A percentile compares a stretch with the other conserved stretches of the same genome.
Evolutionary conservation across 495 filamentous ascomycete genomes (phyloP).

Genomic region (Letharia lupina): DNA sequence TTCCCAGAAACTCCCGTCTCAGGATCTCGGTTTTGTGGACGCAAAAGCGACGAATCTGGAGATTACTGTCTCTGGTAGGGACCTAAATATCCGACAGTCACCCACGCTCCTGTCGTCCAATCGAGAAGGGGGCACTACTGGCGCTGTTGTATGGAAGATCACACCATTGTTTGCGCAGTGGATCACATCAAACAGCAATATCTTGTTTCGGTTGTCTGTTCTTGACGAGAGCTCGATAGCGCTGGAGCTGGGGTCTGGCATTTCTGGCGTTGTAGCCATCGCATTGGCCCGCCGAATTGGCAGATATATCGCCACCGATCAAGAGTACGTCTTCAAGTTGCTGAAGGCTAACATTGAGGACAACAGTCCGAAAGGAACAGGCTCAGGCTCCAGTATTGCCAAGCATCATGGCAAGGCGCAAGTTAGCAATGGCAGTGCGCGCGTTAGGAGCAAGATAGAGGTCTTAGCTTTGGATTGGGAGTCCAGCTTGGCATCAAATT

Average conservation of each 20-base stretch:
- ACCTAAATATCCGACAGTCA: slow-evolving; percentile 77
- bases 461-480: slow-evolving; percentile 66
- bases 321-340: slow-evolving; percentile 70
- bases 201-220: slow-evolving; percentile 51
- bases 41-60: slow-evolving; percentile 55
- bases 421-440: background rate
- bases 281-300: slow-evolving; percentile 51
- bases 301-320: slow-evolving; percentile 77
- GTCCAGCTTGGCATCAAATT: slow-evolving; percentile 30
- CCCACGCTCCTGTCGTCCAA: slow-evolving; percentile 71
- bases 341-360: slow-evolving; percentile 65
- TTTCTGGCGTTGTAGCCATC: slow-evolving; percentile 66
- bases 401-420: slow-evolving; percentile 7
- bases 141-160: slow-evolving; percentile 90
- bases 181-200: slow-evolving; percentile 56
- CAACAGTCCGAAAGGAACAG: slow-evolving; percentile 37
- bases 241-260: slow-evolving; percentile 81
- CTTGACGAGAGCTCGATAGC: slow-evolving; percentile 49
- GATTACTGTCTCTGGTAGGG: slow-evolving; percentile 56
- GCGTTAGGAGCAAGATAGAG: slow-evolving; percentile 28
- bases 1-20: slow-evolving; percentile 62
- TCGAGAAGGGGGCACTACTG: slow-evolving; percentile 78
- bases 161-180: slow-evolving; percentile 80
- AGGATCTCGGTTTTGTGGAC: slow-evolving; percentile 80
- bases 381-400: background rate